A percentile compares a stretch with the other conserved stretches of the same genome.
These are phyloP conservation scores for Acorus gramineus DNA, from an alignment of 106 monocot genomes.

Conservation along the genomic window DNA sequence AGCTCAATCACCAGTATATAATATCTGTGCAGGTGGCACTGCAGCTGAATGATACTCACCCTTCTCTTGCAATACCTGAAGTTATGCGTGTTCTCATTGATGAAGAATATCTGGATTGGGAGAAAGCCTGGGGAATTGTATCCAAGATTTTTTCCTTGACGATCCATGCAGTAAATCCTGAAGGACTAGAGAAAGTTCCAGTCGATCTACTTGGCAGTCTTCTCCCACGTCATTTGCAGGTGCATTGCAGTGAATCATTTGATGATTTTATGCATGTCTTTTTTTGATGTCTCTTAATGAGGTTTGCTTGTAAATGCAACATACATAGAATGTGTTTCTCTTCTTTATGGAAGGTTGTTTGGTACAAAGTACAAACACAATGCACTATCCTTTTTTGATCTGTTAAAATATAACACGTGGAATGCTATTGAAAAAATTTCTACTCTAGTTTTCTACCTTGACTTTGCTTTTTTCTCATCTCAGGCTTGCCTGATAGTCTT, in stretches of 20 bases:
- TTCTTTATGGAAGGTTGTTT: no score
- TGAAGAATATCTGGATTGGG: conserved; percentile 21
- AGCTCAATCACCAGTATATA: not conserved
- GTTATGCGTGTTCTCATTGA: conserved; percentile 30
- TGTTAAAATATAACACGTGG: no score
- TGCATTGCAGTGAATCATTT: not conserved
- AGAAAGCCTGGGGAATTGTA: conserved; percentile 18
- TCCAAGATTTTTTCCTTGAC: conserved; percentile 30
- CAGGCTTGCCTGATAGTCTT: no score
- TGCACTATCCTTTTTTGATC: no score
- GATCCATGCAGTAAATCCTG: conserved; percentile 20
- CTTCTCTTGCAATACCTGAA: conserved; percentile 30
- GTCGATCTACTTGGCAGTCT: conserved; percentile 22
- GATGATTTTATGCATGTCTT: not conserved
- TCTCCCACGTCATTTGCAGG: conserved; percentile 33
- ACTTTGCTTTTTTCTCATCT: no score
- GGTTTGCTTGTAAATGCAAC: no score
- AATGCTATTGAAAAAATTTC: no score
- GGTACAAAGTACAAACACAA: no score
- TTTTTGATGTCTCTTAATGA: not conserved
- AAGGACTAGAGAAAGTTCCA: conserved; percentile 25
- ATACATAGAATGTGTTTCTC: no score
- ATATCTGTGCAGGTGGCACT: conserved; percentile 25
- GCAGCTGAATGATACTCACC: conserved; percentile 37
- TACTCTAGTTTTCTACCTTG: no score